Base-by-base conservation (phyloP, 805 yeast species). In the Kazachstania psychrophila region DNA sequence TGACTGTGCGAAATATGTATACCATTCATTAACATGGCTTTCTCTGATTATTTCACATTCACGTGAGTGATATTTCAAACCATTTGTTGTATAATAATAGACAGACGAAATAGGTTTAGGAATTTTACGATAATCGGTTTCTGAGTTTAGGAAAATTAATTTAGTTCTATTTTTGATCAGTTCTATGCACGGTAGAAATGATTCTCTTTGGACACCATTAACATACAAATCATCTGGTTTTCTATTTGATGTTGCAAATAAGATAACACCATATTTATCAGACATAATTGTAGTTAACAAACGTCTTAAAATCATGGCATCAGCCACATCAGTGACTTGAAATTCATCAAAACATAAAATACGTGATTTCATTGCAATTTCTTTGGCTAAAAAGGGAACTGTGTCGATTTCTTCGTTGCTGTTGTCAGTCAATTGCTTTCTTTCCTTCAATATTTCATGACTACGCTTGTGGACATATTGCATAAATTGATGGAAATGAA, bases 271-370 rank as follows among this genome's bases (percentile, higher is more conserved):
- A 51, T 81, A 80, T 36, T 79, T 73, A 0, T 78, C 74, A 31
- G 80, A 72, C 39, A 88, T 61, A n/a, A 84, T 67, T 26, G 75
- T 60, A 49, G 75, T 73, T 28, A 85, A 53, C 27, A 88, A 64
- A 34, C 96, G 68, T 44, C 98, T 73, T 29, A 92, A 67, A 23
- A 92, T 68, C 97, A 92, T 92, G 2, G 98, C 98, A 60, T 92
- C 98, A 0, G 97, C 98, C 22, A 92, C 96, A 58, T 92, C 98
- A 1, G 95, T 86, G 29, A 92, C 98, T 61, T 92, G 97, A 55
- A 92, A 89, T 62, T 92, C 98, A 62, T 92, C 98, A 56, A 92
- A 85, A 59, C 98, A 92, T 41, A 92, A 60, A 1, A 92, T 76
- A 1, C 89, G 79, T 4, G 92, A 70, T 34, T 70, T 66, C 44